phyloP scores from a whole-genome alignment of 202 grass and related monocot species.

The Schoenoplectus triqueter region DNA sequence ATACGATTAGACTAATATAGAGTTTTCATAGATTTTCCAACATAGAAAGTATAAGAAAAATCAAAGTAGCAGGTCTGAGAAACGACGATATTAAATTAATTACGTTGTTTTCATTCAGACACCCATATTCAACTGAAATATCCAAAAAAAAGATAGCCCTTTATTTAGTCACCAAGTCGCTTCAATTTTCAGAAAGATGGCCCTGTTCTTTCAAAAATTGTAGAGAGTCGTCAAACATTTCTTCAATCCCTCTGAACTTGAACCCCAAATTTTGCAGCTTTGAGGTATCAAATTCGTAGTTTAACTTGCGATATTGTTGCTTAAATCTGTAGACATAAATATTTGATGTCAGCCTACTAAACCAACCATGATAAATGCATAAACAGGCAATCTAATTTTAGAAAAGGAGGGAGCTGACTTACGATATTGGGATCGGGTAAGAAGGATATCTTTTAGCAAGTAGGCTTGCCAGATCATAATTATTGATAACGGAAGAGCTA shows the following conservation, averaged over 20 bases:
- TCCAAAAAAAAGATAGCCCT: background rate
- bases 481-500: conserved; percentile 64
- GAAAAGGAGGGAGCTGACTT: conserved; percentile 1
- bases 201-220: conserved; percentile 54
- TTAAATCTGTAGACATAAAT: conserved; percentile 50
- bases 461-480: conserved; percentile 46
- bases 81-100: conserved; percentile 8
- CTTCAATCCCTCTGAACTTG: conserved; percentile 60
- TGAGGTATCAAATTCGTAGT: conserved; percentile 60
- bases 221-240: conserved; percentile 77
- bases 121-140: background rate
- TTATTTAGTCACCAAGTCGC: conserved; percentile 1
- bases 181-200: conserved; percentile 48
- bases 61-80: background rate
- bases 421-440: conserved; percentile 66
- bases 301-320: conserved; percentile 52
- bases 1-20: background rate
- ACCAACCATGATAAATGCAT: conserved; percentile 1
- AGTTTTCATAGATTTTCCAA: conserved; percentile 6
- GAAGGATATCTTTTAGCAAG: conserved; percentile 65
- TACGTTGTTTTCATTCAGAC: conserved; percentile 7
- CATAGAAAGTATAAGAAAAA: background rate
- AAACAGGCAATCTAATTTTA: background rate
- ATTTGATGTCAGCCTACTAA: background rate
- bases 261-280: conserved; percentile 65